Conservation (phyloP, 768 basidiomycete genomes). For the Boletus subcaerulescens region DNA sequence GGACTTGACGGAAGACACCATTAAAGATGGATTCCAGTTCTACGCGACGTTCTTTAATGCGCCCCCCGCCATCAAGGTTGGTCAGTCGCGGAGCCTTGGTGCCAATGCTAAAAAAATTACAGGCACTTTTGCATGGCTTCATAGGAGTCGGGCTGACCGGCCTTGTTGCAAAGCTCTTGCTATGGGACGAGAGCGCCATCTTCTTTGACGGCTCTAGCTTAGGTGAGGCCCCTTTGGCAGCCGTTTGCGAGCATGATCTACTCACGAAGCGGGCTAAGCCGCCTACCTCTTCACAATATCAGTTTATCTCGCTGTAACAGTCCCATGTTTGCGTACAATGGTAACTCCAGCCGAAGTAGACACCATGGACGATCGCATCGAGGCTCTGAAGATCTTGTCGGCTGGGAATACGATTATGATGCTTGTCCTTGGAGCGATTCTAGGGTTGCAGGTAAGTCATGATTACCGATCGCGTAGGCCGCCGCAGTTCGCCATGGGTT, state of each 20-base stretch:
- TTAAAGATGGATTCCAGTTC: constrained; percentile 82
- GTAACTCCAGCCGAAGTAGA: constrained; percentile 57
- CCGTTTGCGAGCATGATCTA: neutral
- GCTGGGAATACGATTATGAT: constrained; percentile 88
- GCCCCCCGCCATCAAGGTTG: constrained; percentile 89
- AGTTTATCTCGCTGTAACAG: constrained; percentile 79
- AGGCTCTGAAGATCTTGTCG: constrained; percentile 77
- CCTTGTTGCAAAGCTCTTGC: constrained; percentile 74
- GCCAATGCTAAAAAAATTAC: neutral
- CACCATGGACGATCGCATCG: constrained; percentile 61
- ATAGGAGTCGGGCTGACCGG: constrained; percentile 74
- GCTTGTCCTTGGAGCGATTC: constrained; percentile 59
- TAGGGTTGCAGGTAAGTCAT: constrained; percentile 66
- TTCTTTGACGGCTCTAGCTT: constrained; percentile 92
- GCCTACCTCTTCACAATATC: constrained; percentile 73
- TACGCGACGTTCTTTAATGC: constrained; percentile 92
- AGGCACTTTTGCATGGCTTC: constrained; percentile 88
- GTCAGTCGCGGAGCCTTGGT: constrained; percentile 12
- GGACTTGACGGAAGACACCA: constrained; percentile 56
- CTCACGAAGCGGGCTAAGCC: constrained; percentile 41
- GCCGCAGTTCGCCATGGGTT: neutral
- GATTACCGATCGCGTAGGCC: neutral
- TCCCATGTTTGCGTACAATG: constrained; percentile 76
- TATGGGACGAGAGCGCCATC: constrained; percentile 90
- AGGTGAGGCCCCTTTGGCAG: constrained; percentile 47